Evolutionary conservation across 768 basidiomycete genomes (phyloP).

Genomic region (Suillus subalutaceus): DNA sequence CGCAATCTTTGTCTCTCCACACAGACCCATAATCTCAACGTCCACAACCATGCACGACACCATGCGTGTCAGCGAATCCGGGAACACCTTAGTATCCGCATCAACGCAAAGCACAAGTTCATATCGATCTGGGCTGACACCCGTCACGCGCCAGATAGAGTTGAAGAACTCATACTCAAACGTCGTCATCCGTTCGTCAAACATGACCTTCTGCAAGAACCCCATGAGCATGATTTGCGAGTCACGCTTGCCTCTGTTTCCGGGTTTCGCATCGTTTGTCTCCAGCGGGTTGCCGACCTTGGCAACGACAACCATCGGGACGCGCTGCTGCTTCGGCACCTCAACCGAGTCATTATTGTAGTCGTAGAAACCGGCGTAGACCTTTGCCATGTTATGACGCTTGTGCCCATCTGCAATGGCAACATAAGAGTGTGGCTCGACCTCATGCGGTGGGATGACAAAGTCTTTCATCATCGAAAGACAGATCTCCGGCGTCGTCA

Average conservation of each 20-base stretch:
- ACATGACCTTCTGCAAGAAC: slow-evolving; percentile 99
- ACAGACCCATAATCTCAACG: slow-evolving; percentile 97
- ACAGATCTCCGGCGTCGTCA: slow-evolving; percentile 93
- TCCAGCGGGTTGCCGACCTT: slow-evolving; percentile 95
- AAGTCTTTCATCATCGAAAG: slow-evolving; percentile 98
- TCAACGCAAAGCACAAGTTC: slow-evolving; percentile 96
- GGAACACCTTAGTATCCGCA: slow-evolving; percentile 99
- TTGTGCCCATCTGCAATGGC: slow-evolving; percentile 99
- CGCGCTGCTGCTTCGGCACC: slow-evolving; percentile 91
- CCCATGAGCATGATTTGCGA: slow-evolving; percentile 97
- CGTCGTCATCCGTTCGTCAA: slow-evolving; percentile 99
- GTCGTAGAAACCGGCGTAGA: slow-evolving; percentile 95
- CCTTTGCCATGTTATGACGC: slow-evolving; percentile 98
- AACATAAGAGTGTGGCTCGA: slow-evolving; percentile 94
- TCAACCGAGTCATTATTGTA: slow-evolving; percentile 93
- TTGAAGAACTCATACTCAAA: slow-evolving; percentile 99
- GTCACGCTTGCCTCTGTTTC: slow-evolving; percentile 98
- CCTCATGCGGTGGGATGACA: slow-evolving; percentile 75
- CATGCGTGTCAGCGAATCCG: slow-evolving; percentile 96
- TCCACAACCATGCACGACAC: slow-evolving; percentile 96
- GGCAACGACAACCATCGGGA: slow-evolving; percentile 94
- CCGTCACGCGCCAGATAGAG: slow-evolving; percentile 92
- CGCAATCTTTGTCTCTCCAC: slow-evolving; percentile 99
- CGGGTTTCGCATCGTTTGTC: slow-evolving; percentile 87
- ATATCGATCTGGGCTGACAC: slow-evolving; percentile 94